Evolutionary conservation across 805 yeast genomes (phyloP).

Genomic region (Metschnikowia vanudenii): DNA sequence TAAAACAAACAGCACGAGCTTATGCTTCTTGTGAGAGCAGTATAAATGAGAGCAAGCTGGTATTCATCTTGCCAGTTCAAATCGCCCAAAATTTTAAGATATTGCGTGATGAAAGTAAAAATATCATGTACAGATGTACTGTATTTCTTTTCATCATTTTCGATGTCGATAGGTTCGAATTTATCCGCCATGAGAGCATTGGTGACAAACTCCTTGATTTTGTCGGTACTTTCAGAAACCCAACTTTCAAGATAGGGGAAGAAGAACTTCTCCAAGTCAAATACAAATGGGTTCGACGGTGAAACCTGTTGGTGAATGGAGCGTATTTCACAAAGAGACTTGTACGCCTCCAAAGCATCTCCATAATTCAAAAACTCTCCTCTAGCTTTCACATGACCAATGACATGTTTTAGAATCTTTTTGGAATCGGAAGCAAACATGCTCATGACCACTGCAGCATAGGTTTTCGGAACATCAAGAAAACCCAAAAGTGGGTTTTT

Average conservation of each 20-base stretch:
- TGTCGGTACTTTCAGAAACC: slow-evolving; percentile 45
- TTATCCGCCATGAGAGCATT: slow-evolving; percentile 58
- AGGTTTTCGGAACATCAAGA: slow-evolving; percentile 49
- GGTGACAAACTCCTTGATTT: slow-evolving; percentile 47
- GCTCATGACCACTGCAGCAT: slow-evolving; percentile 48
- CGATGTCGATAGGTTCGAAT: slow-evolving; percentile 50
- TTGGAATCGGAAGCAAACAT: slow-evolving; percentile 55
- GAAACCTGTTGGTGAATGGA: slow-evolving; percentile 50
- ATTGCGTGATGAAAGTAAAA: slow-evolving; percentile 59
- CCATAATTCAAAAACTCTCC: slow-evolving; percentile 43
- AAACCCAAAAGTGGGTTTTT: slow-evolving; percentile 59
- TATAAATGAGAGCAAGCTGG: slow-evolving; percentile 62
- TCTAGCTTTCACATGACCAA: slow-evolving; percentile 35
- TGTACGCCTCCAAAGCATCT: slow-evolving; percentile 59
- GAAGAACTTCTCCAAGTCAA: slow-evolving; percentile 58
- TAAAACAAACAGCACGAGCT: slow-evolving; percentile 59
- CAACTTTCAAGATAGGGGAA: slow-evolving; percentile 37
- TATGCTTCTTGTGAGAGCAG: slow-evolving; percentile 59
- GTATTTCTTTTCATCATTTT: slow-evolving; percentile 39
- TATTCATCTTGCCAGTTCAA: slow-evolving; percentile 65
- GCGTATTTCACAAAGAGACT: slow-evolving; percentile 51
- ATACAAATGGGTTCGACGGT: slow-evolving; percentile 41
- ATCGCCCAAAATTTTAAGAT: slow-evolving; percentile 53
- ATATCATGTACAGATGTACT: slow-evolving; percentile 69
- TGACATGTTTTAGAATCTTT: slow-evolving; percentile 50